Percentiles rank a stretch among this genome's conserved stretches.
These are phyloP conservation scores for Huntiella bhutanensis DNA, from an alignment of 2,329 filamentous ascomycete genomes.

Conservation along the genomic window DNA sequence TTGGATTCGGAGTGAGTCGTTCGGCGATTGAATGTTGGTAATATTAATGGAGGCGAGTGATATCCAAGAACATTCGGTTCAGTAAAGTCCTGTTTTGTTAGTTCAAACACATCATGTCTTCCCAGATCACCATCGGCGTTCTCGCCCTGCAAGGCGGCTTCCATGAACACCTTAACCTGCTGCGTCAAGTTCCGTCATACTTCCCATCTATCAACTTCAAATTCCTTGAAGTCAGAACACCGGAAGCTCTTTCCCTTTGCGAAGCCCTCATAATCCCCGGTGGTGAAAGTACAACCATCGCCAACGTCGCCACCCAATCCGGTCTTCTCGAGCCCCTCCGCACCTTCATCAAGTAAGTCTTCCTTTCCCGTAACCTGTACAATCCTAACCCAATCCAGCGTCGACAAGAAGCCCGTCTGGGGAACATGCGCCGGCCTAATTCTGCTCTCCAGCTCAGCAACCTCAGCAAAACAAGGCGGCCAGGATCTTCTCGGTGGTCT, in stretches of 20 bases:
- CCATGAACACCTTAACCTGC: conserved; percentile 63
- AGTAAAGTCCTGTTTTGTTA: neutral
- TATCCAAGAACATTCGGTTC: too few species aligned
- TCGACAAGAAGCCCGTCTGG: conserved; percentile 69
- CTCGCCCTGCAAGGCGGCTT: conserved; percentile 82
- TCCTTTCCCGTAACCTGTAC: neutral
- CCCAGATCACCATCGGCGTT: conserved; percentile 34
- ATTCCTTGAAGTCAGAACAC: conserved; percentile 66
- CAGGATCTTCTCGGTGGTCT: conserved; percentile 88
- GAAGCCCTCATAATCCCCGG: conserved; percentile 79
- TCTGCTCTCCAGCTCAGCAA: conserved; percentile 70
- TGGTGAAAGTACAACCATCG: conserved; percentile 87
- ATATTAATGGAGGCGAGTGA: too few species aligned
- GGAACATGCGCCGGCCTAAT: conserved; percentile 93
- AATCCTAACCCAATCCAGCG: conserved; percentile 24
- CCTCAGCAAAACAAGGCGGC: conserved; percentile 72
- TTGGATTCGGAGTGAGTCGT: too few species aligned
- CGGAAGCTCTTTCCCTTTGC: conserved; percentile 49
- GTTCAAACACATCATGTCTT: conserved; percentile 7
- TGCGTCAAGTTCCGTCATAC: conserved; percentile 38
- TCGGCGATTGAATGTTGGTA: too few species aligned
- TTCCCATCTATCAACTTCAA: conserved; percentile 20
- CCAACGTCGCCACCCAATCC: conserved; percentile 65
- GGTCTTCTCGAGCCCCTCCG: conserved; percentile 67
- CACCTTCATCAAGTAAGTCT: conserved; percentile 69